Percentiles rank a stretch among this genome's conserved stretches.
phyloP scores from a whole-genome alignment of 805 yeast species.

The Lipomyces anomalus region DNA sequence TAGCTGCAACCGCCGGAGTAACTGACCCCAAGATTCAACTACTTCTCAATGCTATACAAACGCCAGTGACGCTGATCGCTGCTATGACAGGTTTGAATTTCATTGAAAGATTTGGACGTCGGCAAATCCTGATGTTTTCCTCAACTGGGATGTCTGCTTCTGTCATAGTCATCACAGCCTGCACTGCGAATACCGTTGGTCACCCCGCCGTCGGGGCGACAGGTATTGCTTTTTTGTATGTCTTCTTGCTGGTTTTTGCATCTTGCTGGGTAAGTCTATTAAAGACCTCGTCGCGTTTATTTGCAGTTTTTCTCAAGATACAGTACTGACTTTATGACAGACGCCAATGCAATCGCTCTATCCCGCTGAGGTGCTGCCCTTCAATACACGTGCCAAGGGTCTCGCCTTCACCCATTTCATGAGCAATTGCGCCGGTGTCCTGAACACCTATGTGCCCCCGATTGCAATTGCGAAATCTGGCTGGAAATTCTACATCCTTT shows the following conservation, averaged over 20 bases:
- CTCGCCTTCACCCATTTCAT: constrained; percentile 29
- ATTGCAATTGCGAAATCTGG: constrained; percentile 44
- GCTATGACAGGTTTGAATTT: constrained; percentile 9
- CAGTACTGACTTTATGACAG: constrained; percentile 14
- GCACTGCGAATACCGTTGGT: too few species aligned
- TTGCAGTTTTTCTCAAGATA: too few species aligned
- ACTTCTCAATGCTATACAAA: too few species aligned
- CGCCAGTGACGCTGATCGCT: constrained; percentile 11
- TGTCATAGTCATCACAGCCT: too few species aligned
- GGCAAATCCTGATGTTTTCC: too few species aligned
- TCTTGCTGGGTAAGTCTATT: too few species aligned
- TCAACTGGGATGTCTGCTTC: too few species aligned
- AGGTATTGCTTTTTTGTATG: too few species aligned
- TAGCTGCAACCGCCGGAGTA: constrained; percentile 52
- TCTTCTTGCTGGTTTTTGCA: background rate
- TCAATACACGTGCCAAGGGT: constrained; percentile 40
- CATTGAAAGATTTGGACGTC: constrained; percentile 7
- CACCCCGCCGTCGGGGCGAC: constrained; percentile 9
- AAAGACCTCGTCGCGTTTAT: too few species aligned
- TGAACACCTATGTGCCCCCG: constrained; percentile 35
- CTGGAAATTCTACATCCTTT: constrained; percentile 56
- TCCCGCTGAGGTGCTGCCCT: constrained; percentile 27
- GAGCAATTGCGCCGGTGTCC: constrained; percentile 24
- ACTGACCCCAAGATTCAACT: constrained; percentile 44
- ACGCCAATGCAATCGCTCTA: constrained; percentile 25